Evolutionary conservation across 2,329 filamentous ascomycete species (phyloP).

Genomic region (Aureobasidium sp.): DNA sequence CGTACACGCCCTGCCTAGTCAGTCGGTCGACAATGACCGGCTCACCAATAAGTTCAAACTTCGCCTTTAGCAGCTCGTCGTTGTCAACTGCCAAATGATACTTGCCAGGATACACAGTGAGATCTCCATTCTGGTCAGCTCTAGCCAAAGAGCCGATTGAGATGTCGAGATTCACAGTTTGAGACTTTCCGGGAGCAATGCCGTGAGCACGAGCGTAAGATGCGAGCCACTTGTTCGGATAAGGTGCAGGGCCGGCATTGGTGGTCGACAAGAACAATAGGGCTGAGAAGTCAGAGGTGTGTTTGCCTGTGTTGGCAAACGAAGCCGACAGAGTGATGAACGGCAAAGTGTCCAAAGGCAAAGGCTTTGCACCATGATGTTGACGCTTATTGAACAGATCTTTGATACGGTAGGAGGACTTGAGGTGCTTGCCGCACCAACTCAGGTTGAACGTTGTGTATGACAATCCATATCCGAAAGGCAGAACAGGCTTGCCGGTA

Average conservation of each 20-base stretch:
- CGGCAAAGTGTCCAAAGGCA: constrained; percentile 28
- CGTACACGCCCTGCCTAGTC: constrained; percentile 2
- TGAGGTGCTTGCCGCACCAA: constrained; percentile 16
- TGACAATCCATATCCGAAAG: constrained; percentile 51
- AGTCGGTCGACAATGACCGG: constrained; percentile 4
- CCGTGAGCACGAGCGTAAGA: constrained; percentile 41
- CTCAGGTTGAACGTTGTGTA: constrained; percentile 49
- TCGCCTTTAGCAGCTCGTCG: neutral
- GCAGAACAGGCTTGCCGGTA: constrained; percentile 40
- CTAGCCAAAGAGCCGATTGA: constrained; percentile 46
- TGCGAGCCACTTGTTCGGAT: constrained; percentile 47
- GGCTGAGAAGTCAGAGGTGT: constrained; percentile 48
- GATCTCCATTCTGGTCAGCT: constrained; percentile 44
- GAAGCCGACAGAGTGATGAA: constrained; percentile 33
- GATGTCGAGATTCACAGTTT: constrained; percentile 34
- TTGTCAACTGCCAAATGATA: constrained; percentile 44
- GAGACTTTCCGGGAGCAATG: constrained; percentile 22
- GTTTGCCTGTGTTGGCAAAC: constrained; percentile 40
- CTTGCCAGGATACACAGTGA: constrained; percentile 47
- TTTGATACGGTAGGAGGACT: constrained; percentile 30
- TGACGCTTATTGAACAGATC: constrained; percentile 28
- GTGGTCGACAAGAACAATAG: constrained; percentile 45
- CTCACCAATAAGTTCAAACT: constrained; percentile 5
- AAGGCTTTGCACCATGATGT: constrained; percentile 22
- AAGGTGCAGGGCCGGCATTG: constrained; percentile 43